Conservation (phyloP, 495 filamentous ascomycete species). For the Podospora australis region DNA sequence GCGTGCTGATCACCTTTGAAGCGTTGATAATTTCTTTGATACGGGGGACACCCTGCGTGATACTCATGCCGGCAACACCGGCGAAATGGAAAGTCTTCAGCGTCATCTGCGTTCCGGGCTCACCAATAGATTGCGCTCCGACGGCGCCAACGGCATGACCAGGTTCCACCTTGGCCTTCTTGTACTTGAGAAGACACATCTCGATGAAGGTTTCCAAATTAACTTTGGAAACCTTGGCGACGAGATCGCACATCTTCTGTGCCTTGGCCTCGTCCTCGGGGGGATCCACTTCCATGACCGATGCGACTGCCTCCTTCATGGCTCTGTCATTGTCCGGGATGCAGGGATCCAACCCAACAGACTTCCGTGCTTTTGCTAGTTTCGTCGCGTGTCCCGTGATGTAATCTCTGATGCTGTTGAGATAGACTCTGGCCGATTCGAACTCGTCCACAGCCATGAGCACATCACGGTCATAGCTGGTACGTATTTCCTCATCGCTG, state of each 20-base stretch:
- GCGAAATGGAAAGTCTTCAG: constrained; percentile 99
- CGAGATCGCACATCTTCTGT: constrained; percentile 50
- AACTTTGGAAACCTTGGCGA: constrained; percentile 69
- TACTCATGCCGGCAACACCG: constrained; percentile 98
- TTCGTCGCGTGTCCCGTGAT: constrained; percentile 44
- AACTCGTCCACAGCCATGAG: constrained; percentile 61
- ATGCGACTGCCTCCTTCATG: constrained; percentile 6
- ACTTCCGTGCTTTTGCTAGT: constrained; percentile 44
- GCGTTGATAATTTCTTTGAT: constrained; percentile 99
- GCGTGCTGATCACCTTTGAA: constrained; percentile 84
- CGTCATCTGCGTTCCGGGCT: constrained; percentile 98
- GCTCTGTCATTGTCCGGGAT: constrained; percentile 16
- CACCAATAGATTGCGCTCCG: constrained; percentile 95
- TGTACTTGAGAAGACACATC: constrained; percentile 83
- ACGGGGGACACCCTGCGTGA: constrained; percentile 96
- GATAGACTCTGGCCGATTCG: constrained; percentile 77
- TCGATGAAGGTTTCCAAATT: constrained; percentile 70
- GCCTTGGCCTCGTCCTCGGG: constrained; percentile 5
- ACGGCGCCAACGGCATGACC: constrained; percentile 97
- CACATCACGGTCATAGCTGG: constrained; percentile 26
- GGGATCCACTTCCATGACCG: constrained; percentile 8
- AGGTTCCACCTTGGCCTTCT: constrained; percentile 81
- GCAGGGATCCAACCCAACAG: constrained; percentile 33
- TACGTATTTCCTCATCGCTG: constrained; percentile 55
- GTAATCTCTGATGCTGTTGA: constrained; percentile 67